Percentiles rank a stretch among this genome's conserved stretches.
These are phyloP conservation scores for Phytopythium oedochilum DNA, from an alignment of 352 stramenopile genomes.

Conservation along the genomic window DNA sequence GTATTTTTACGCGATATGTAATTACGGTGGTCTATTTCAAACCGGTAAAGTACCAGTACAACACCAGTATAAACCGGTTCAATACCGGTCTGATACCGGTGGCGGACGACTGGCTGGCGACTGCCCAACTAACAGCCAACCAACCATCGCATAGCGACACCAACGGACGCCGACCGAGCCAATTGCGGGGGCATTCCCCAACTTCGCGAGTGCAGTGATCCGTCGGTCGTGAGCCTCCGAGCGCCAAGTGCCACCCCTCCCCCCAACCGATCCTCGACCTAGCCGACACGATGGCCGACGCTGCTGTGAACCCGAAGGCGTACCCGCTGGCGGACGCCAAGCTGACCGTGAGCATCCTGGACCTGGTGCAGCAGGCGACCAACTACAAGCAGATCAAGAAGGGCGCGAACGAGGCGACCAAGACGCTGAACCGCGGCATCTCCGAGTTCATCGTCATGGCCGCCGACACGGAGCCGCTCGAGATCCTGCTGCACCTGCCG, in stretches of 20 bases:
- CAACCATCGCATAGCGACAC: background rate
- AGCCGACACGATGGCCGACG: conserved; percentile 58
- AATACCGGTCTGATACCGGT: conserved; percentile 1
- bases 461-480: conserved; percentile 98
- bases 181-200: conserved; percentile 13
- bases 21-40: background rate
- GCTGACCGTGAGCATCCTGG: conserved; percentile 98
- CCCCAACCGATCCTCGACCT: background rate
- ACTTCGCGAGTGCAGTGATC: conserved; percentile 75
- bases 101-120: background rate
- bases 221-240: conserved; percentile 83
- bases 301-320: conserved; percentile 92
- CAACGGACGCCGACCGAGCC: background rate
- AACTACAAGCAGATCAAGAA: conserved; percentile 99
- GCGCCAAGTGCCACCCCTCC: conserved; percentile 6
- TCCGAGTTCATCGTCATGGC: conserved; percentile 99
- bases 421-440: conserved; percentile 99
- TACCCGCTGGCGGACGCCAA: conserved; percentile 98
- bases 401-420: conserved; percentile 99
- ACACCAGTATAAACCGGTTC: background rate
- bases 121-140: background rate
- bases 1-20: background rate
- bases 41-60: too few species aligned
- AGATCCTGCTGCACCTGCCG: conserved; percentile 99
- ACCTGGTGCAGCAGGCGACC: conserved; percentile 98